Evolutionary conservation across 2,329 filamentous ascomycete genomes (phyloP).

Genomic region (Beauveria brongniartii): DNA sequence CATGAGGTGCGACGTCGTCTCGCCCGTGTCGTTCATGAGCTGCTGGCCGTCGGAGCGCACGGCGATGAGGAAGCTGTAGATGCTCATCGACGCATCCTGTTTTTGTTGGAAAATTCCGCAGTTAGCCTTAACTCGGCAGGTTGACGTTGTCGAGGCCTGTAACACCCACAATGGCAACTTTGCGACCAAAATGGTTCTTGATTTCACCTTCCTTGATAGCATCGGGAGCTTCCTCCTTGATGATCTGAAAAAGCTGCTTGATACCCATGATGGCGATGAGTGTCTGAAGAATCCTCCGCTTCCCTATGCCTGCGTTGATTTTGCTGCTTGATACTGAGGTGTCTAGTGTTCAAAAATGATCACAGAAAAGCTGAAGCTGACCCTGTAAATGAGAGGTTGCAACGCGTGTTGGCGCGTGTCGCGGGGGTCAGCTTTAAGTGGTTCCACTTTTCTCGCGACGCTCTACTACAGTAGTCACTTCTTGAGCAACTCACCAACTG

Average conservation of each 20-base stretch:
- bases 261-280: conserved; percentile 45
- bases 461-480: conserved; percentile 3
- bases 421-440: conserved; percentile 13
- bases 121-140: background rate
- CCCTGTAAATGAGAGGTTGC: background rate
- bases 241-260: conserved; percentile 70
- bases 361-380: background rate
- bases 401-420: conserved; percentile 9
- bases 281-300: background rate
- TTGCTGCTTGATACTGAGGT: background rate
- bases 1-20: conserved; percentile 97
- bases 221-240: conserved; percentile 89
- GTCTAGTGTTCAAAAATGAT: background rate
- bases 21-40: conserved; percentile 87
- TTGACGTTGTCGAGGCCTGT: background rate
- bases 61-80: conserved; percentile 97
- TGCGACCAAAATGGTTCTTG: conserved; percentile 97
- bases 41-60: conserved; percentile 95
- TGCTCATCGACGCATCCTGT: conserved; percentile 73
- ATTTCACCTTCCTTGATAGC: conserved; percentile 95
- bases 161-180: conserved; percentile 82
- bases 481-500: background rate
- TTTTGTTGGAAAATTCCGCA: background rate
- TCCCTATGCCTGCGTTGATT: background rate
- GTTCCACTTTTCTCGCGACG: conserved; percentile 13